These are phyloP conservation scores for Kwoniella newhampshirensis DNA, from an alignment of 768 basidiomycete genomes.

Conservation along the genomic window DNA sequence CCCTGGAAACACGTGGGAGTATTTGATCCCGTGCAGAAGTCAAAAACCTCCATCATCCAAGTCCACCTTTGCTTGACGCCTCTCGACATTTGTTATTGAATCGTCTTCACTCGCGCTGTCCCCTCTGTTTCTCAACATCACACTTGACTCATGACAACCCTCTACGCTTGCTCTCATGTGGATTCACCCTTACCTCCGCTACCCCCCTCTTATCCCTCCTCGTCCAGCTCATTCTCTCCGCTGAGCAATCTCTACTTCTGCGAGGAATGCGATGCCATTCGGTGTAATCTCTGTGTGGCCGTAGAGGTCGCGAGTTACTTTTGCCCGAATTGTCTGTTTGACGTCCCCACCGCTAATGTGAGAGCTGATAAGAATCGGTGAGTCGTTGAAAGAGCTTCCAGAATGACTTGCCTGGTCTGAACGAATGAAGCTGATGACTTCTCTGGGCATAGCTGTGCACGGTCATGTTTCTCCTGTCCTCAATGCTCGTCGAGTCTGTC, in stretches of 20 bases:
- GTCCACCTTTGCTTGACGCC: neutral
- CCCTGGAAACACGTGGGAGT: too few relatives aligned
- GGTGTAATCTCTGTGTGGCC: conserved; percentile 88
- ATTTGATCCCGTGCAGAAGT: neutral
- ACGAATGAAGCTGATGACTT: too few relatives aligned
- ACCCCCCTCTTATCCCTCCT: conserved; percentile 64
- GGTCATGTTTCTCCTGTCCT: conserved; percentile 97
- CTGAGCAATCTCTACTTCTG: conserved; percentile 90
- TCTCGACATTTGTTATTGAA: too few relatives aligned
- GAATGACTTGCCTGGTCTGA: too few relatives aligned
- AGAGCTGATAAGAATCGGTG: conserved; percentile 95
- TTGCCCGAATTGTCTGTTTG: conserved; percentile 97
- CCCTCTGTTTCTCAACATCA: neutral
- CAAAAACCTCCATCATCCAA: neutral
- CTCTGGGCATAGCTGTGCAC: conserved; percentile 98
- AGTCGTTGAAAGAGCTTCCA: conserved; percentile 24
- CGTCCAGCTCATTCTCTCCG: conserved; percentile 76
- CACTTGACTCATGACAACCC: conserved; percentile 35
- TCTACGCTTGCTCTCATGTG: conserved; percentile 54
- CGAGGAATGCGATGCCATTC: conserved; percentile 94
- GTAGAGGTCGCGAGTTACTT: conserved; percentile 96
- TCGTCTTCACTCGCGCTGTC: too few relatives aligned
- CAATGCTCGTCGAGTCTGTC: conserved; percentile 85
- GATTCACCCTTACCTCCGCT: conserved; percentile 65
- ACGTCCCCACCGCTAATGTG: conserved; percentile 97